Conservation (phyloP, 805 yeast genomes). For the Komagataella kurtzmanii region DNA sequence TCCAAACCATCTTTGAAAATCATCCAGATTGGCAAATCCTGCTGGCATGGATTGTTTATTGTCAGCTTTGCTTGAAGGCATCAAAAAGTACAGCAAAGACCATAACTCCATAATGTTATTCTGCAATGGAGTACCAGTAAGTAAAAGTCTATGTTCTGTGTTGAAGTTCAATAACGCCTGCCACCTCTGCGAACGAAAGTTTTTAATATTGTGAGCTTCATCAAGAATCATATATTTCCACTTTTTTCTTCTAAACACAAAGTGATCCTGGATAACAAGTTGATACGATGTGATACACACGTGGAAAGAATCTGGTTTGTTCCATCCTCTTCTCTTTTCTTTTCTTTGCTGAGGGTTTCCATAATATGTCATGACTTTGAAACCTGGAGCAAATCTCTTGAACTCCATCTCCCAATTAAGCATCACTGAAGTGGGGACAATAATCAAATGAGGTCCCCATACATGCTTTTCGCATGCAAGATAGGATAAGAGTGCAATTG, state of each 20-base stretch:
- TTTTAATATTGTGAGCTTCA: slow-evolving; percentile 96
- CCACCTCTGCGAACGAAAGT: slow-evolving; percentile 95
- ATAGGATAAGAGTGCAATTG: slow-evolving; percentile 75
- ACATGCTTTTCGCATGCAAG: slow-evolving; percentile 86
- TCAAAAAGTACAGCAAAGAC: slow-evolving; percentile 87
- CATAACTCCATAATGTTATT: slow-evolving; percentile 91
- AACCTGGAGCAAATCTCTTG: slow-evolving; percentile 95
- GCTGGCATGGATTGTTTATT: slow-evolving; percentile 63
- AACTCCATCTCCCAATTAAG: slow-evolving; percentile 99
- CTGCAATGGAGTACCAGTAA: slow-evolving; percentile 96
- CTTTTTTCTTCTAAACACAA: slow-evolving; percentile 76
- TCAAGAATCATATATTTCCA: slow-evolving; percentile 97
- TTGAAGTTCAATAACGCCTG: slow-evolving; percentile 89
- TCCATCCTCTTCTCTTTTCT: slow-evolving; percentile 95
- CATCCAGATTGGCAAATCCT: slow-evolving; percentile 92
- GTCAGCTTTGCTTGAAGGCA: slow-evolving; percentile 74
- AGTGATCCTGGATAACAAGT: slow-evolving; percentile 94
- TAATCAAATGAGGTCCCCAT: slow-evolving; percentile 97
- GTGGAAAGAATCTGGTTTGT: slow-evolving; percentile 89
- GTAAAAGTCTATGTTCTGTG: slow-evolving; percentile 71
- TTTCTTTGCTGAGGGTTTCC: slow-evolving; percentile 97
- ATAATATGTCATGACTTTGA: slow-evolving; percentile 87
- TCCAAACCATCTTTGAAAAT: slow-evolving; percentile 98
- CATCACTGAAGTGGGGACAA: slow-evolving; percentile 96
- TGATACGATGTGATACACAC: slow-evolving; percentile 96